Evolutionary conservation across 768 basidiomycete species (phyloP), one percentile per base, ranked within the genome.

Genomic region (Boletus speciosus): DNA sequence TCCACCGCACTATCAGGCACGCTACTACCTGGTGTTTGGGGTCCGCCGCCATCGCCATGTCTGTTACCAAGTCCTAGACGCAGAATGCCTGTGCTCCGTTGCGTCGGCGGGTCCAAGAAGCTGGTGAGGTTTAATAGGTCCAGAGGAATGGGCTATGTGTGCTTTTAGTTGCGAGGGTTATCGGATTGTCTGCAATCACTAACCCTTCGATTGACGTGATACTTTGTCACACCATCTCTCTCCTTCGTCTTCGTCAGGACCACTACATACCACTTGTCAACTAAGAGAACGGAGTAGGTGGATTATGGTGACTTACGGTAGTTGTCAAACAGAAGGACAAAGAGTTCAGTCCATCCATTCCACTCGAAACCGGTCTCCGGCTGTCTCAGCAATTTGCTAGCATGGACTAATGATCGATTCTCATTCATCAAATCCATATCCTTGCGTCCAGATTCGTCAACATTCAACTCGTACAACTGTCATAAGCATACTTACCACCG

Each of bases 271-370:
- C 16, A 23, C 32, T 16, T 21, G 29, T 67, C 36, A 74, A 41
- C 19, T 2, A 41, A 23, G n/a, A 44, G n/a, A 29, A 12, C 10
- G 15, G 11, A 21, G 15, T 0, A 15, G 7, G 23, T 0, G 27
- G 25, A 27, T 32, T 10, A 36, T n/a, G 15, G 14, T 27, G 14
- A 73, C 90, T 70, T 55, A 93, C 93, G 71, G 62, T 98, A 99
- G 63, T 98, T 93, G 70, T 99, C 97, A 62, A 99, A 97, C 3
- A 99, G 75, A 49, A 98, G 77, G 8, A 96, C 88, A 57, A 86
- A 89, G 7, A 96, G 78, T 69, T 98, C 94, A 41, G 83, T 85
- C 91, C 93, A 96, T 39, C 87, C 90, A 57, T 81, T 91, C 85
- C 86, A 90, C 67, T 88, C 87, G 58, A 93, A 83, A 12, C 90